Conservation (phyloP, 2,329 filamentous ascomycete species). For the Nothophaeocryptopus gaeumannii region DNA sequence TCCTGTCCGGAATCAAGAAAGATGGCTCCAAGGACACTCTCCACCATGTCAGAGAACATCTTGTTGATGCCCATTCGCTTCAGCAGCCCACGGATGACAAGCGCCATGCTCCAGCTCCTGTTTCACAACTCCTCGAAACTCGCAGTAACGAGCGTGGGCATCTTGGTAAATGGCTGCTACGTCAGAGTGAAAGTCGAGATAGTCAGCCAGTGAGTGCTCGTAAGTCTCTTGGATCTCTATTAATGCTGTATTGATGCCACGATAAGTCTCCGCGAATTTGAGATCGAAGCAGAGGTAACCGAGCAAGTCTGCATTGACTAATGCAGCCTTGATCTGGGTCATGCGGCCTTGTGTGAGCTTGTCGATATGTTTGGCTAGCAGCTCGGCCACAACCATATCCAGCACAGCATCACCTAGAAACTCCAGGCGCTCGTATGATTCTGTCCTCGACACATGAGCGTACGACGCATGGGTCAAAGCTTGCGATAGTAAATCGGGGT, state of each 20-base stretch:
- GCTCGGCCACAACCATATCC: too few relatives aligned
- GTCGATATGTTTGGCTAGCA: neutral
- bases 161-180: neutral
- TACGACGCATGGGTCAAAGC: neutral
- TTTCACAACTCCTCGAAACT: neutral
- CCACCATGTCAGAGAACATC: constrained; percentile 79
- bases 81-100: neutral
- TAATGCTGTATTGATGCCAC: too few relatives aligned
- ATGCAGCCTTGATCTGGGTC: neutral
- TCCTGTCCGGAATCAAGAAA: constrained; percentile 73
- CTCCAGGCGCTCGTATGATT: neutral
- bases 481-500: too few relatives aligned
- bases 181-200: neutral
- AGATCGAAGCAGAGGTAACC: neutral
- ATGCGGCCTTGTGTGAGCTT: neutral
- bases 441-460: neutral
- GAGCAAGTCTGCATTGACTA: neutral
- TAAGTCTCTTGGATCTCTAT: neutral
- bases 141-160: neutral
- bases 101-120: neutral
- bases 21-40: constrained; percentile 75
- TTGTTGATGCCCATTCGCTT: constrained; percentile 50
- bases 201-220: neutral
- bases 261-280: too few relatives aligned
- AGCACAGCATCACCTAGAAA: neutral